Percentiles rank a stretch among this genome's conserved stretches.
Conservation (phyloP, 371 early-diverging fungal species). For the Capniomyces stellatus region DNA sequence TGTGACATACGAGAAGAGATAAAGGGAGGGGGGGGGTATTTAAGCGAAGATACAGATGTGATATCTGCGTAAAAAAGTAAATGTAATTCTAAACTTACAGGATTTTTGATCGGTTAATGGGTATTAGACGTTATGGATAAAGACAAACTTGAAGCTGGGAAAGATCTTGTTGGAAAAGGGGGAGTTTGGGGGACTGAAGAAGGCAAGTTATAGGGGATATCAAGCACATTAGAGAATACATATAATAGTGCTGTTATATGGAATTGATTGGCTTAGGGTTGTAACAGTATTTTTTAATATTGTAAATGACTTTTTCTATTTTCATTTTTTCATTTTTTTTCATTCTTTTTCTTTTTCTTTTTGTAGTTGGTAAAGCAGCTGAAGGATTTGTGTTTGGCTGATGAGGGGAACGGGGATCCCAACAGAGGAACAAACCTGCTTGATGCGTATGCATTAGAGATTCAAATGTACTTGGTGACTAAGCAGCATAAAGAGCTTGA, state of each 20-base stretch:
- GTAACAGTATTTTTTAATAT: too few relatives aligned
- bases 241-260: too few relatives aligned
- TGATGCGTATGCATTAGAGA: constrained; percentile 34
- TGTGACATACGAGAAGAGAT: too few relatives aligned
- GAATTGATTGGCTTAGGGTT: too few relatives aligned
- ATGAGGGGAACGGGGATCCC: not conserved
- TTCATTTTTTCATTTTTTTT: too few relatives aligned
- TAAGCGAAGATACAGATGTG: too few relatives aligned
- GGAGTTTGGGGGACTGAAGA: constrained; percentile 48
- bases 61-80: too few relatives aligned
- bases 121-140: constrained; percentile 60
- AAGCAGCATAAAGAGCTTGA: constrained; percentile 55
- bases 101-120: too few relatives aligned
- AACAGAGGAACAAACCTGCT: not conserved
- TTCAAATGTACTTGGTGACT: constrained; percentile 72
- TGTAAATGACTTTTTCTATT: too few relatives aligned
- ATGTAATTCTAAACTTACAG: too few relatives aligned
- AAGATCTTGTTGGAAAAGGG: constrained; percentile 74
- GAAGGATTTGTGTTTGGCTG: constrained; percentile 5
- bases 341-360: too few relatives aligned
- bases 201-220: not conserved
- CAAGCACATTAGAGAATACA: not conserved
- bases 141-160: constrained; percentile 79
- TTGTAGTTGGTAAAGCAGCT: constrained; percentile 1
- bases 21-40: too few relatives aligned